Base-by-base conservation (phyloP, 495 filamentous ascomycete genomes). In the Neurospora pannonica region DNA sequence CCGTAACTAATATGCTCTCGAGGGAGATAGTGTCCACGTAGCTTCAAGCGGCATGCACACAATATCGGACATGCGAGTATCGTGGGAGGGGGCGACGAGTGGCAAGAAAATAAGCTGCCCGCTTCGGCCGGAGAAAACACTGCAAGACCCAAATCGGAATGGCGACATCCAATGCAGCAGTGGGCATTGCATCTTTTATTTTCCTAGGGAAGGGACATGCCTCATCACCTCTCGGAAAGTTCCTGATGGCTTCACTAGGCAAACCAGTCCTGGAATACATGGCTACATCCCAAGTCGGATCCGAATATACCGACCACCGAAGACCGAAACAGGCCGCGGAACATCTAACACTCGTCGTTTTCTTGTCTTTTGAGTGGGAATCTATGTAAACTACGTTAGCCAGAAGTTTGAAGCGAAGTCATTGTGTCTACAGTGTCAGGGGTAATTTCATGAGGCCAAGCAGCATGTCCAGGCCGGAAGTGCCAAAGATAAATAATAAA, bases 1-100 rank as follows among this genome's bases (percentile, higher is more conserved):
- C 0, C 5, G 10, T 24, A 13, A 54, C 21, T 13, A 13, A 0
- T 0, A 24, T 0, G 5, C 5, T 54, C 21, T 28, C 21, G 0
- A 1, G 46, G 0, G 10, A 54, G 4, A 13, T 0, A 13, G 21
- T 24, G 21, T 15, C 46, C 11, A 28, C 11, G 1, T 54, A 15
- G 11, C 46, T 0, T 54, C 0, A 54, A 54, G 21, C 46, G 46
- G 21, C 11, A 28, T 54, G 21, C 46, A 54, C 46, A 28, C 10
- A 28, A 54, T 5, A 13, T 15, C 46, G 46, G 46, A 54, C 46
- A 1, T 54, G 21, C 21, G 46, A 28, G 11, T 15, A 28, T 54
- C 46, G 21, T 54, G n/a, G 46, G 21, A 54, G 46, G 21, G 21
- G 46, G 46, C 43, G 43, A n/a, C 10, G n/a, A 10, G 46, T 54